Evolutionary conservation across 768 basidiomycete species (phyloP).

Genomic region (Mrakia gelida): DNA sequence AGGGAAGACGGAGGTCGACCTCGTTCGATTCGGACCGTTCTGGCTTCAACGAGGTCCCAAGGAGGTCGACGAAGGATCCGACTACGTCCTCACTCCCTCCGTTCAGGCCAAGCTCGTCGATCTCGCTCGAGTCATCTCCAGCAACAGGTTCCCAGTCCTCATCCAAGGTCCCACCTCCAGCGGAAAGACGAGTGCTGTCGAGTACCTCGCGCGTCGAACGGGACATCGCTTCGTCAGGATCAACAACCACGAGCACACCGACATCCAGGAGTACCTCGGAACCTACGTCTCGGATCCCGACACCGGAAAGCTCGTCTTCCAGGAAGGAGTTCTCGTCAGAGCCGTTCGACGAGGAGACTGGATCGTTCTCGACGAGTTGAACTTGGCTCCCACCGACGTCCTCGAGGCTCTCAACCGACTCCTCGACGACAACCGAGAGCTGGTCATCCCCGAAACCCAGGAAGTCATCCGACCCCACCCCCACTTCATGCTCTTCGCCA

Average conservation of each 20-base stretch:
- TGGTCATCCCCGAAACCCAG: conserved; percentile 91
- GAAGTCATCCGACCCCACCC: conserved; percentile 90
- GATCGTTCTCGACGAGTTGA: conserved; percentile 97
- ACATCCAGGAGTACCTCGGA: conserved; percentile 97
- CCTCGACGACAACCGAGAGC: conserved; percentile 93
- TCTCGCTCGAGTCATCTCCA: conserved; percentile 84
- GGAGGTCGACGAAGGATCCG: conserved; percentile 53
- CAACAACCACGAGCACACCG: conserved; percentile 99
- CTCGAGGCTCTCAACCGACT: conserved; percentile 94
- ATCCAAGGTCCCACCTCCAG: conserved; percentile 98
- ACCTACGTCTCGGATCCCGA: conserved; percentile 89
- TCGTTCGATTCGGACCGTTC: conserved; percentile 84
- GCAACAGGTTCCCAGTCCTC: conserved; percentile 83
- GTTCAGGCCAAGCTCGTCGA: conserved; percentile 91
- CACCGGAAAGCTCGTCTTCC: conserved; percentile 91
- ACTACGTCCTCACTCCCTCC: conserved; percentile 92
- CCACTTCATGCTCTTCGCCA: conserved; percentile 96
- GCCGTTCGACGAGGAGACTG: conserved; percentile 89
- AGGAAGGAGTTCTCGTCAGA: conserved; percentile 87
- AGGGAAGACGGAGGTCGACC: conserved; percentile 51
- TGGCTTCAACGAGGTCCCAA: conserved; percentile 76
- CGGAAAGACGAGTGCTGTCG: conserved; percentile 94
- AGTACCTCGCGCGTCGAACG: conserved; percentile 86
- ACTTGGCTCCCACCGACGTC: conserved; percentile 95
- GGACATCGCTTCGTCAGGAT: conserved; percentile 95